Evolutionary conservation across 2,329 filamentous ascomycete genomes (phyloP), one percentile per base, ranked within the genome.

Genomic region (Fulvia fulva): DNA sequence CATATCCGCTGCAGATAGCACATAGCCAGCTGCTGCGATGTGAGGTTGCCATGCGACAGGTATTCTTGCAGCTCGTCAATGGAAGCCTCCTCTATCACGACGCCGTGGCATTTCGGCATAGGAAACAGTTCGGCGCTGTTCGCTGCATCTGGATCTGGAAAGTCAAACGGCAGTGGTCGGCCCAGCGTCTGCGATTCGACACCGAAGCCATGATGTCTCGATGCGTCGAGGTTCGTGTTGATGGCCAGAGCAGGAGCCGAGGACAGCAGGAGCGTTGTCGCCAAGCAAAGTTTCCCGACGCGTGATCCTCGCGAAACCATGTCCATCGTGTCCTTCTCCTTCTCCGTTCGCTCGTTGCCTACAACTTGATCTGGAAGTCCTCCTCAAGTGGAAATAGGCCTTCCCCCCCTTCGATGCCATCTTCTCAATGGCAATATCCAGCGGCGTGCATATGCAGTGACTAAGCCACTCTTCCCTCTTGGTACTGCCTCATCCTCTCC

Each of bases 81-180:
- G 6, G 83, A 86, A 16, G 86, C 86, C 70, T 90, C 87, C 71
- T 89, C 85, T 16, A 90, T 76, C 50, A 77, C 74, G 63, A 88
- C 79, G 9, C 80, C 81, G 56, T 81, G 73, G 70, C 88, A 91
- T 12, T 70, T 70, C 0, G 76, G 78, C 86, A 89, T 87, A 2
- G 84, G 81, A 66, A 90, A 89, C 30, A 80, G 62, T 2, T 62
- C 62, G 5, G 65, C n/a, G 1, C 66, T 70, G 12, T 67, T 63
- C 9, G 62, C 66, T 46, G 62, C 65, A 58, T 69, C 50, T 47
- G 67, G 56, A 19, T 67, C 56, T 8, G 75, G 74, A 45, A 74
- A 76, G n/a, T 69, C 65, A 58, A 73, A 75, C 2, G 71, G 71
- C 57, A 65, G 71, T 7, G 73, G 72, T 9, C 57, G 23, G 30